phyloP scores from a whole-genome alignment of 2,329 filamentous ascomycete species.

The Westerdykella aurantiaca region DNA sequence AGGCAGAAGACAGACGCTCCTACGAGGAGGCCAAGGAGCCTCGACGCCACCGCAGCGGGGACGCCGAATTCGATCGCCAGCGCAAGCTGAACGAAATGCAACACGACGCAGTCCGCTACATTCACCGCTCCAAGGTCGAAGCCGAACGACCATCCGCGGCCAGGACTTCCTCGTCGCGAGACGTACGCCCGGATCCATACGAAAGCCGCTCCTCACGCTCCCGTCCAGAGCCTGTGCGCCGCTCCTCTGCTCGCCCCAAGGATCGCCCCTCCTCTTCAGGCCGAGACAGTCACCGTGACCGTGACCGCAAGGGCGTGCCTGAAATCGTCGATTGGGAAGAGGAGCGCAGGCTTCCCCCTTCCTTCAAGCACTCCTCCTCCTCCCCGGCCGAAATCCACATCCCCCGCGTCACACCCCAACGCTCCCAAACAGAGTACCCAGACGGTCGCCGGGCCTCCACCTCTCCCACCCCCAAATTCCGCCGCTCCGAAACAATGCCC shows the following conservation, averaged over 20 bases:
- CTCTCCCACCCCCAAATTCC: constrained; percentile 32
- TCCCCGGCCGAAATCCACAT: constrained; percentile 33
- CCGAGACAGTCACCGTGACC: constrained; percentile 17
- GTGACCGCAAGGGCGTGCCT: constrained; percentile 21
- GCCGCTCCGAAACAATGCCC: constrained; percentile 43
- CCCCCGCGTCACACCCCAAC: constrained; percentile 20
- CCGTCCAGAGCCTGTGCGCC: constrained; percentile 26
- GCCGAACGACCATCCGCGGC: constrained; percentile 23
- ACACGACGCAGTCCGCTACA: constrained; percentile 27
- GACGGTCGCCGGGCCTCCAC: constrained; percentile 26
- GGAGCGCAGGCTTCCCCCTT: constrained; percentile 21
- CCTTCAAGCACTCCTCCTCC: constrained; percentile 36
- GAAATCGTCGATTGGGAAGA: constrained; percentile 31
- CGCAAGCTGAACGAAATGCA: constrained; percentile 25
- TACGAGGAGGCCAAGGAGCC: constrained; percentile 16
- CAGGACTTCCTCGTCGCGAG: constrained; percentile 25
- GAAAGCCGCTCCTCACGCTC: constrained; percentile 20
- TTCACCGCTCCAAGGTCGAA: constrained; percentile 20
- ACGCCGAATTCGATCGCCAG: constrained; percentile 12
- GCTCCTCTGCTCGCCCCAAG: constrained; percentile 33
- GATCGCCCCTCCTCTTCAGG: constrained; percentile 23
- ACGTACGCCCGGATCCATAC: constrained; percentile 20
- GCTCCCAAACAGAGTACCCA: constrained; percentile 26
- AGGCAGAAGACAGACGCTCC: constrained; percentile 25
- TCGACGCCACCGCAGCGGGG: constrained; percentile 6